Evolutionary conservation across 2,329 filamentous ascomycete genomes (phyloP).

Genomic region (Verticillium albo-atrum): DNA sequence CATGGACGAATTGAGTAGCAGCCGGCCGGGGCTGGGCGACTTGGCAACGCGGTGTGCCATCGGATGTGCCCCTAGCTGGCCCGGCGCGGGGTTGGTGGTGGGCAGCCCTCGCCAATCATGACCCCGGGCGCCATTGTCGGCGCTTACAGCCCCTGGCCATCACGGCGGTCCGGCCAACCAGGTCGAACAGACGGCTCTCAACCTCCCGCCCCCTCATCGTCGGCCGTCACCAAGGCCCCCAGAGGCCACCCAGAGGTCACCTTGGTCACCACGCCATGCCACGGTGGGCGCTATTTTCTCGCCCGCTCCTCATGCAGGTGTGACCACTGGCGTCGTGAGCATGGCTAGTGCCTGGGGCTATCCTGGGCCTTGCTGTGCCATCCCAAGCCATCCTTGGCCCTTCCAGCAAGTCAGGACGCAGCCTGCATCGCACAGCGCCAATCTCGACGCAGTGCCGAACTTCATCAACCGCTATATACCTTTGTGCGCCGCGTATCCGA

Average conservation of each 20-base stretch:
- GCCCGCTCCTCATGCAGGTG: constrained; percentile 32
- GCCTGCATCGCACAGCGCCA: constrained; percentile 34
- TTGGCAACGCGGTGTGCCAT: constrained; percentile 3
- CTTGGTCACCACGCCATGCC: constrained; percentile 6
- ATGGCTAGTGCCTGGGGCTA: constrained; percentile 19
- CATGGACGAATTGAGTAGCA: constrained; percentile 8
- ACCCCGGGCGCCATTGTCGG: constrained; percentile 16
- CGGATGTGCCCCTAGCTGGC: constrained; percentile 5
- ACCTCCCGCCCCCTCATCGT: constrained; percentile 15
- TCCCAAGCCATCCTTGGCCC: constrained; percentile 2
- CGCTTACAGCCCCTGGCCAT: constrained; percentile 32
- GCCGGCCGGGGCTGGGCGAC: background rate
- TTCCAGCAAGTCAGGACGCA: constrained; percentile 37
- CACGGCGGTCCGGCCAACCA: constrained; percentile 36
- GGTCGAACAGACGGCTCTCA: constrained; percentile 13
- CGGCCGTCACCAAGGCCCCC: background rate
- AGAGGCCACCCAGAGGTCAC: background rate
- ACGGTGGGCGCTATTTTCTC: constrained; percentile 30
- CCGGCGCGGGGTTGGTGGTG: constrained; percentile 13
- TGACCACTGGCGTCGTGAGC: constrained; percentile 21
- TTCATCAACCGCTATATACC: constrained; percentile 57
- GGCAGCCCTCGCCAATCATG: constrained; percentile 18
- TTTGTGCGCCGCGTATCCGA: constrained; percentile 34
- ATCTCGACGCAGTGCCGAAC: constrained; percentile 37
- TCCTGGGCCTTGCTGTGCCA: background rate